Base-by-base conservation (phyloP, 1,284 basidiomycete genomes). In the Ceratobasidium sp. region DNA sequence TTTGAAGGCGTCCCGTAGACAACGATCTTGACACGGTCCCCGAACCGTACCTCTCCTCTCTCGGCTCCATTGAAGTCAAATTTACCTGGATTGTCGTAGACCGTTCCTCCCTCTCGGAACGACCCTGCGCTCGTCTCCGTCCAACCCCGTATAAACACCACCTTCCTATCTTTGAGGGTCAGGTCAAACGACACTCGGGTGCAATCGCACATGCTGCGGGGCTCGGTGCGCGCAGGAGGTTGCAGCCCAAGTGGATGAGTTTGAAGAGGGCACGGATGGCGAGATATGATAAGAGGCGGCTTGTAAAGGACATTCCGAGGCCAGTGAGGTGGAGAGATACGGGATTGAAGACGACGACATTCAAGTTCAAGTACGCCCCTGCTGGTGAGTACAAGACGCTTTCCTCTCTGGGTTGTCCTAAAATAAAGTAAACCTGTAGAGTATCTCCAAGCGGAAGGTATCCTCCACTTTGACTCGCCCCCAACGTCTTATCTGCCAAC, bases 321-420 rank as follows among this genome's bases (percentile, higher is more conserved):
- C 66, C 66, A 19, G 39, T 39, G 27, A 22, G 66, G 24, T 59
- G 66, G 54, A 43, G n/a, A 4, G 66, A 58, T 19, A 46, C 53
- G 27, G 53, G 53, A 37, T 8, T 69, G 41, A 41, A 34, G n/a
- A 41, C 27, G 41, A 69, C 66, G 8, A 69, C 54, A 19, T 69
- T 69, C 31, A 53, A 69, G 41, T 69, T 69, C 39, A 69, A 69
- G 66, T 69, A 69, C 39, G 66, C 66, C 24, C 66, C 66, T 31
- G 27, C 39, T 31, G 66, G 66, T 69, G 24, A 56, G 66, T 49
- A 34, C 34, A 34, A 34, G 34, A 34, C 34, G 2, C 22, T 19
- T 53, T 9, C 8, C 22, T 2, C 27, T 53, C 22, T 2, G 27
- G 9, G n/a, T 39, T 62, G 24, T 37, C 22, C 22, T n/a, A 22